Evolutionary conservation across 257 asterid genomes (phyloP), one percentile per base, ranked within the genome.

Genomic region (Marsdenia floribunda): DNA sequence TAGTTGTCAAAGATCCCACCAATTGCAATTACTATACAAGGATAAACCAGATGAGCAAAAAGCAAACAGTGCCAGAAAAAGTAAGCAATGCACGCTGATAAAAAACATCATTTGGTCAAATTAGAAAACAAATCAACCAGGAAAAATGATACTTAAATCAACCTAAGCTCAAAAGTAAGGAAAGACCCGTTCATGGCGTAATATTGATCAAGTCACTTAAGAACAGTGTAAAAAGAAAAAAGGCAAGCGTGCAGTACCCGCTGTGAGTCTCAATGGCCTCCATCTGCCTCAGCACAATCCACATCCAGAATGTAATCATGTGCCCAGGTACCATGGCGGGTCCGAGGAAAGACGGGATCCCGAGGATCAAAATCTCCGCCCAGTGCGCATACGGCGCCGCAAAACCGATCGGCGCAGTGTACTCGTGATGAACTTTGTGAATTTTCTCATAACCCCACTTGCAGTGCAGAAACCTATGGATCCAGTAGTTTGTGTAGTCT

Each of bases 201-300:
- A 22, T 70, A 63, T 59, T 49, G 71, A 52, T 71, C 42, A 53
- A 9, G 61, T 22, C 35, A 67, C 37, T 65, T 37, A 38, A 37
- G 50, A 26, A 64, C 33, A 1, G 16, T 12, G 79, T 33, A 26
- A 50, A 69, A 61, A 37, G 9, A 47, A 53, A 67, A 57, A 67
- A 57, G 89, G 89, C 92, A 88, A 80, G 97, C 86, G 61, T 82
- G 92, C 90, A 83, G 86, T 87, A 95, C 99, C 99, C 99, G 84
- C 98, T 89, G 86, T 95, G 99, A 84, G 99, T 90, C 83, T 95
- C 97, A 81, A 95, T 95, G 53, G 99, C 99, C 89, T 92, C 99
- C 73, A 90, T 85, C 88, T 92, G 98, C 85, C 99, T 95, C 78
- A 90, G 79, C 24, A 78, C 98, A 84, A 95, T 90, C 99, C 99